Base-by-base conservation (phyloP, 1,139 yeast species). In the Saccharomyces hybrid region DNA sequence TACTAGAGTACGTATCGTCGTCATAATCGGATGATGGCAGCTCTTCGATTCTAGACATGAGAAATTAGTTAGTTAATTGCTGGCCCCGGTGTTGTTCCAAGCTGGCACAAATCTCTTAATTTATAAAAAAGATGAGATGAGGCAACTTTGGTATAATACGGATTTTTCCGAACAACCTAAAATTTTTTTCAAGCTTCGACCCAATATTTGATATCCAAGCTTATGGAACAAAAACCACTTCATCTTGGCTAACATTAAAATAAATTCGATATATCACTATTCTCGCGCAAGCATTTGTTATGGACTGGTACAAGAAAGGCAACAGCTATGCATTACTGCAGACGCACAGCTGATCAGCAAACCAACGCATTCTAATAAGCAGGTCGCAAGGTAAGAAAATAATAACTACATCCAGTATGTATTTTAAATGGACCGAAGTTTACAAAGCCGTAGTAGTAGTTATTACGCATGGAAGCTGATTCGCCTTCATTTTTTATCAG, bases 1-100 rank as follows among this genome's bases (percentile, higher is more conserved):
- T 61, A 2, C 66, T 56, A 1, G 52, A 51, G 14, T 52, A 58
- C 23, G 59, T 55, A 2, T 59, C 59, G 2, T 65, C 72, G 41
- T 70, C 75, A 5, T 59, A 48, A 28, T 64, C 67, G 14, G 67
- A 61, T 32, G 52, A 50, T 13, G 59, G 47, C 25, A 60, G 56
- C 16, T 57, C 60, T 42, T 60, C 66, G 8, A 47, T 47, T 3
- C 55, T 49, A 31, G 52, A 50, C 52, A 50, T 49, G n/a, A 26
- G 48, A 9, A n/a, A 38, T 14, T 16, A 6, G 42, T 31, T 31
- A 11, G 11, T 38, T 38, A 11, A 38, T 38, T 38, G 42, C 42
- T 38, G 11, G 23, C 6, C 23, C 23, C 11, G 25, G 8, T 38
- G 11, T 38, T 16, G 23, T 16, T 38, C 23, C 13, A 38, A 14